Evolutionary conservation across 345 rosid species (phyloP).

Genomic region (Heritiera littoralis): DNA sequence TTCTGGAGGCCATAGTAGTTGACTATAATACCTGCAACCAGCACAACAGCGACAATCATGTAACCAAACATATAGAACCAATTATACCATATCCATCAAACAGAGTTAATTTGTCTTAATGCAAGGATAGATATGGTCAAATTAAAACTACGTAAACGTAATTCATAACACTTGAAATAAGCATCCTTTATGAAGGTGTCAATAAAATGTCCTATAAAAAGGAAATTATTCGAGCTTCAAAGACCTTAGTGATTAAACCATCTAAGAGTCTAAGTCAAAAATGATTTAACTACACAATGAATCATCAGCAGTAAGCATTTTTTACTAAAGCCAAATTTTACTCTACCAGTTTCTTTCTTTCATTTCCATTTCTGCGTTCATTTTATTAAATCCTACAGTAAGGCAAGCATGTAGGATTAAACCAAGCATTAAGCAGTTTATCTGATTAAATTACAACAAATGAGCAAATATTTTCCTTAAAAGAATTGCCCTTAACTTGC

Average conservation of each 20-base stretch:
- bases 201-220: not conserved
- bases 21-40: slow-evolving; percentile 13
- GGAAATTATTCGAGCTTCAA: not conserved
- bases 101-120: not conserved
- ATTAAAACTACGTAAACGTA: not conserved
- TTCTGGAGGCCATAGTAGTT: slow-evolving; percentile 60
- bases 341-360: not conserved
- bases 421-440: not conserved
- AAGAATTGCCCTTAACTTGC: not conserved
- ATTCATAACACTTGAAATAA: not conserved
- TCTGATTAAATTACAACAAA: not conserved
- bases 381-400: not conserved
- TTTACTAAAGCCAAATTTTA: not conserved
- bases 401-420: not conserved
- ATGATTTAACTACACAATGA: not conserved
- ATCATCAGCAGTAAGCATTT: not conserved
- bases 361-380: not conserved
- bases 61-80: not conserved
- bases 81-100: too few relatives aligned
- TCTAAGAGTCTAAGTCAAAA: not conserved
- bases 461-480: not conserved
- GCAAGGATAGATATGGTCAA: not conserved
- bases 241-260: not conserved
- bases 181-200: not conserved
- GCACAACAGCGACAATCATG: not conserved